phyloP scores from a whole-genome alignment of 352 stramenopile species.

The Globisporangium splendens region DNA sequence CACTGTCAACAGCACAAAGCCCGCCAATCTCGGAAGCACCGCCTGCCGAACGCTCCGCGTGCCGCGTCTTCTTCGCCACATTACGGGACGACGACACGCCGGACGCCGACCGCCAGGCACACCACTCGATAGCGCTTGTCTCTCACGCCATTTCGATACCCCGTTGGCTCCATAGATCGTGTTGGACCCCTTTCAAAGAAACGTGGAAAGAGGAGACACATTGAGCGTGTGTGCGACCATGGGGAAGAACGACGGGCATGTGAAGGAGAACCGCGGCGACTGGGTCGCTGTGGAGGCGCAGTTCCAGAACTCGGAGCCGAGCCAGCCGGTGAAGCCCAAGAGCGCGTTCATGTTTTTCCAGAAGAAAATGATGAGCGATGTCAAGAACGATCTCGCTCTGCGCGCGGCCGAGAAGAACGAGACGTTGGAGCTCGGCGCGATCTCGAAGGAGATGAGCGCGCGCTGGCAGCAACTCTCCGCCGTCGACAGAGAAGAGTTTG shows the following conservation, averaged over 20 bases:
- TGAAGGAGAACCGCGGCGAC: conserved; percentile 65
- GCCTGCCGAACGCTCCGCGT: too few species aligned
- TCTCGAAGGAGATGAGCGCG: conserved; percentile 74
- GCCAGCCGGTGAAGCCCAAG: conserved; percentile 65
- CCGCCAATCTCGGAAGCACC: too few species aligned
- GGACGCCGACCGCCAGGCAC: too few species aligned
- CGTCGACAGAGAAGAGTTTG: conserved; percentile 68
- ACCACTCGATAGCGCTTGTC: too few species aligned
- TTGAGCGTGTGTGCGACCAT: conserved; percentile 12
- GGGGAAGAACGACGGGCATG: conserved; percentile 21
- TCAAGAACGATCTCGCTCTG: conserved; percentile 51
- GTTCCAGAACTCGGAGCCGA: conserved; percentile 45
- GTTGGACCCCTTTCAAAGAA: too few species aligned
- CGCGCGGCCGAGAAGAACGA: conserved; percentile 44
- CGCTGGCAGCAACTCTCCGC: conserved; percentile 68
- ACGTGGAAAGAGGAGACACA: too few species aligned
- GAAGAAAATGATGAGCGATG: conserved; percentile 60
- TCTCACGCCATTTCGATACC: too few species aligned
- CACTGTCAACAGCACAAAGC: too few species aligned
- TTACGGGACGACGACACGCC: too few species aligned
- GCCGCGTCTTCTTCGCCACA: too few species aligned
- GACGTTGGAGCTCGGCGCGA: conserved; percentile 51
- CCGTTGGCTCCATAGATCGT: too few species aligned
- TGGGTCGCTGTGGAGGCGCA: conserved; percentile 80
- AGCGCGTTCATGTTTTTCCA: conserved; percentile 78